Conservation (phyloP, 805 yeast genomes). For the Kurtzmaniella cleridarum region DNA sequence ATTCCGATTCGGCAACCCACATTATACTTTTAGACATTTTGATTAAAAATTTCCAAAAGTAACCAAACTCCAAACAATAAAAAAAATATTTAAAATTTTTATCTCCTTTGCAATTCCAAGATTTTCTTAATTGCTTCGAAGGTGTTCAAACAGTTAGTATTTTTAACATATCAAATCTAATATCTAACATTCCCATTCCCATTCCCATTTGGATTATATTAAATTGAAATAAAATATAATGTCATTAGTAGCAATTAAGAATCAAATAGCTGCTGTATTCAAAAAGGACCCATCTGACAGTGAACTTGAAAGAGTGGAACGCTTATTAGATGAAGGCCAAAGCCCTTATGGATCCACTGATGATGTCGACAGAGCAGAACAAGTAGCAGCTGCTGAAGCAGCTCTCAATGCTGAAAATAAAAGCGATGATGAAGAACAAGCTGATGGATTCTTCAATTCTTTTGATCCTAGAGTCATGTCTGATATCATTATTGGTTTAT, state of each 20-base stretch:
- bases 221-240: constrained; percentile 4
- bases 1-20: not conserved
- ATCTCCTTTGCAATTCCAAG: not conserved
- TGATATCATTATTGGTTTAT: constrained; percentile 86
- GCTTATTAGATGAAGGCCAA: constrained; percentile 27
- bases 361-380: constrained; percentile 28
- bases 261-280: constrained; percentile 25
- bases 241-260: constrained; percentile 34
- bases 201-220: not conserved
- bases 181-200: not conserved
- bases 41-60: not conserved
- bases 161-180: not conserved
- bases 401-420: constrained; percentile 23
- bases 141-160: not conserved
- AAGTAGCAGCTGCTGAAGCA: constrained; percentile 32
- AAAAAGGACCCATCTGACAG: constrained; percentile 20
- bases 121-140: not conserved
- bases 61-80: not conserved
- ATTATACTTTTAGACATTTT: not conserved
- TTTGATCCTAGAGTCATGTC: constrained; percentile 91
- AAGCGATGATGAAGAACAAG: constrained; percentile 20
- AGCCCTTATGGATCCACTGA: constrained; percentile 33
- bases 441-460: constrained; percentile 39
- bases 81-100: too few relatives aligned
- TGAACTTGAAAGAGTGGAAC: constrained; percentile 25